These are phyloP conservation scores for Tolypocladium ovalisporum DNA, from an alignment of 2,329 filamentous ascomycete species.

Conservation along the genomic window DNA sequence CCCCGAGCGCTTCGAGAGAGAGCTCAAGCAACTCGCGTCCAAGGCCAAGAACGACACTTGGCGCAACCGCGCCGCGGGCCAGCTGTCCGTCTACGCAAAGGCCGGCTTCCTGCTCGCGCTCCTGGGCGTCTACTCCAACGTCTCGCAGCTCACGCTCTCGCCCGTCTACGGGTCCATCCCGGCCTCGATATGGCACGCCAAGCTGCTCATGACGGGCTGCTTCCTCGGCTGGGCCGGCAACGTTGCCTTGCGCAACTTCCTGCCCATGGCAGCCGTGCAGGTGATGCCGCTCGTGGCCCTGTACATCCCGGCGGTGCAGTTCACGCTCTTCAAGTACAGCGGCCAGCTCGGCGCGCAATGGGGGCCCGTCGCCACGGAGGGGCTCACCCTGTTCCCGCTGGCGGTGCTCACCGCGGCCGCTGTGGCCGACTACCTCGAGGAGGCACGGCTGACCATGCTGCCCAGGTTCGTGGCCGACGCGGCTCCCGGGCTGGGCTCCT, in stretches of 20 bases:
- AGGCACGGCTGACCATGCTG: slow-evolving; percentile 42
- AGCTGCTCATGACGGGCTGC: slow-evolving; percentile 53
- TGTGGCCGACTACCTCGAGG: slow-evolving; percentile 54
- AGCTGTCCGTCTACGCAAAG: slow-evolving; percentile 27
- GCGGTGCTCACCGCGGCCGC: slow-evolving; percentile 52
- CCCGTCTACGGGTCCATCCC: slow-evolving; percentile 86
- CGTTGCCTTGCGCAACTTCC: slow-evolving; percentile 33
- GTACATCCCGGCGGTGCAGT: slow-evolving; percentile 65
- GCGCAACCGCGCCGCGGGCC: slow-evolving; percentile 21
- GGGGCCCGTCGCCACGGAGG: slow-evolving; percentile 68
- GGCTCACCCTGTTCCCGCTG: slow-evolving; percentile 60
- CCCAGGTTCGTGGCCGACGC: slow-evolving; percentile 51
- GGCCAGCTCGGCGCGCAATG: slow-evolving; percentile 52
- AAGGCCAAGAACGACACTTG: slow-evolving; percentile 25
- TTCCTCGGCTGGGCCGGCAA: slow-evolving; percentile 65
- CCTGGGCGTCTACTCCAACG: slow-evolving; percentile 51
- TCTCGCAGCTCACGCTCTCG: slow-evolving; percentile 66
- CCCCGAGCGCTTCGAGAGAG: slow-evolving; percentile 41
- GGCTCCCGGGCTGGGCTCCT: slow-evolving; percentile 54
- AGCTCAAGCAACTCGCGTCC: slow-evolving; percentile 38
- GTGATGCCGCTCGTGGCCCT: slow-evolving; percentile 64
- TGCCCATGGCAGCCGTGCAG: slow-evolving; percentile 36
- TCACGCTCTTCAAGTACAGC: slow-evolving; percentile 58
- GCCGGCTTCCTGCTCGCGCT: slow-evolving; percentile 18
- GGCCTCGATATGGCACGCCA: slow-evolving; percentile 58